Evolutionary conservation across 2,329 filamentous ascomycete genomes (phyloP).

Genomic region (Fusarium protoensiforme): DNA sequence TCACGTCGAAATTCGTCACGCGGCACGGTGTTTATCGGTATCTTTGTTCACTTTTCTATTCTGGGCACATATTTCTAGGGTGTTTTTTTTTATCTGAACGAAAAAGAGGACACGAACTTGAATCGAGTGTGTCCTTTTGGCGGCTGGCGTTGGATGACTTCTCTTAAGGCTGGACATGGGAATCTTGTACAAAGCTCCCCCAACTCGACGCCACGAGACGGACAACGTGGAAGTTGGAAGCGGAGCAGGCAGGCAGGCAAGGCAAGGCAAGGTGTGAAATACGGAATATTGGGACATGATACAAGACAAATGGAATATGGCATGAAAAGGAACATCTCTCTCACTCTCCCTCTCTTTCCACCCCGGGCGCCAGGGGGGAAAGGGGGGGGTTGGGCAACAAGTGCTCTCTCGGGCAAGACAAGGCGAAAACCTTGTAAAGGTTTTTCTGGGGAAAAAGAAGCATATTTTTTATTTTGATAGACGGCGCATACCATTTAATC

Average conservation of each 20-base stretch:
- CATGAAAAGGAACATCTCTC: not conserved
- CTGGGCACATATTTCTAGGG: constrained; percentile 21
- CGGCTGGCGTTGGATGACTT: constrained; percentile 21
- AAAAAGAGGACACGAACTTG: constrained; percentile 3
- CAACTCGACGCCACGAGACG: constrained; percentile 10
- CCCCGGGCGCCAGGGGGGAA: not conserved
- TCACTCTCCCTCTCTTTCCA: not conserved
- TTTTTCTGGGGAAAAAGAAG: constrained; percentile 15
- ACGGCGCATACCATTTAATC: constrained; percentile 27
- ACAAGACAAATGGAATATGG: constrained; percentile 3
- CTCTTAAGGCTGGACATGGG: constrained; percentile 9
- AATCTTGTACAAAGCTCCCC: constrained; percentile 9
- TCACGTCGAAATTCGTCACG: constrained; percentile 39
- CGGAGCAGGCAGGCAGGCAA: constrained; percentile 9
- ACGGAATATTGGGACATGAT: constrained; percentile 8
- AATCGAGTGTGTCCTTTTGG: not conserved
- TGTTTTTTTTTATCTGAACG: constrained; percentile 2
- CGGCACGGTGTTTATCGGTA: constrained; percentile 34
- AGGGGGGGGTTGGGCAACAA: constrained; percentile 1
- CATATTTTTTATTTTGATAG: constrained; percentile 27
- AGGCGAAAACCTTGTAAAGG: not conserved
- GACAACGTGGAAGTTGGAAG: constrained; percentile 4
- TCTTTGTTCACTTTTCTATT: constrained; percentile 8
- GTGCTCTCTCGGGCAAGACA: not conserved
- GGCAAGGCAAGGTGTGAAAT: not conserved